phyloP scores from a whole-genome alignment of 805 yeast species.

The Suhomyces sp. region DNA sequence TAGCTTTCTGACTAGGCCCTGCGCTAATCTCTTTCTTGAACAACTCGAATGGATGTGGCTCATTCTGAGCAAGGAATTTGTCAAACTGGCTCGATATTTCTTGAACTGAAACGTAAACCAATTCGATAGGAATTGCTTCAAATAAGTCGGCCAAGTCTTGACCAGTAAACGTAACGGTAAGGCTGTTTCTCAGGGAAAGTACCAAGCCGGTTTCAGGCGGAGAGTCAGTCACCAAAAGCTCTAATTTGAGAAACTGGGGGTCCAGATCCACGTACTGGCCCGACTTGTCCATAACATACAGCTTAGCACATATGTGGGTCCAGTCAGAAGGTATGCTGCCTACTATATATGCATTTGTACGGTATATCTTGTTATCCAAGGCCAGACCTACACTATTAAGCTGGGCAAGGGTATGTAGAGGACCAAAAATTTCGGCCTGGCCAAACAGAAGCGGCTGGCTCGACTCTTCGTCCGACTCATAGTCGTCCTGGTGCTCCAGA shows the following conservation, averaged over 20 bases:
- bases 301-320: constrained; percentile 26
- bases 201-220: neutral
- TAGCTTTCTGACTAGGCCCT: neutral
- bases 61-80: neutral
- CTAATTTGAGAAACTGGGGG: constrained; percentile 24
- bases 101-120: constrained; percentile 9
- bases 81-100: neutral
- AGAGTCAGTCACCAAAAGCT: constrained; percentile 21
- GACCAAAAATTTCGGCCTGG: neutral
- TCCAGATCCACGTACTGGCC: constrained; percentile 15
- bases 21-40: neutral
- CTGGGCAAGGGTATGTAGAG: neutral
- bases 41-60: neutral
- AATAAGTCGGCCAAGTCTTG: constrained; percentile 14
- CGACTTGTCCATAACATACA: constrained; percentile 12
- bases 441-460: neutral
- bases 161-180: constrained; percentile 13
- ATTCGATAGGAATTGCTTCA: constrained; percentile 12
- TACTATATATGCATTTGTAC: constrained; percentile 18
- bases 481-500: constrained; percentile 1
- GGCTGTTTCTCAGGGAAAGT: constrained; percentile 11
- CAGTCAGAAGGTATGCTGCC: constrained; percentile 27
- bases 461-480: neutral
- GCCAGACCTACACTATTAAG: neutral
- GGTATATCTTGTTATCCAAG: constrained; percentile 13